These are phyloP conservation scores for Epichloe aotearoae DNA, from an alignment of 2,329 filamentous ascomycete species.

Conservation along the genomic window DNA sequence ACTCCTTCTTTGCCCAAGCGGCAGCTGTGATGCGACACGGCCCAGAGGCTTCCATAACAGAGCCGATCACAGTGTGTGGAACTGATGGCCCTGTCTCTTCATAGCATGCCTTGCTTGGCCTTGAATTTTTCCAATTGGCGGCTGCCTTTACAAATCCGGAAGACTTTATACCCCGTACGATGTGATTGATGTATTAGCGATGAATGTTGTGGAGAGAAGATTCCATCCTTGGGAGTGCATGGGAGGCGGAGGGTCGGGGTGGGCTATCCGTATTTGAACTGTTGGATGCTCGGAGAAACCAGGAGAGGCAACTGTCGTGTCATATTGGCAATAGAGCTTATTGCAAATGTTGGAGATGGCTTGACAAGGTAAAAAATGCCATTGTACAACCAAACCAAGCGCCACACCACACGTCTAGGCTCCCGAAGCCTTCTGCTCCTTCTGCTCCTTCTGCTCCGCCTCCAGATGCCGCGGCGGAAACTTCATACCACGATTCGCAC, in stretches of 20 bases:
- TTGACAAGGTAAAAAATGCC: too few species aligned
- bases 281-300: too few species aligned
- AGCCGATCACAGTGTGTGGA: conserved; percentile 6
- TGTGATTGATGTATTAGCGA: conserved; percentile 1
- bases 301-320: not conserved
- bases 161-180: not conserved
- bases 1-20: conserved; percentile 28
- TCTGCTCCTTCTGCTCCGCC: not conserved
- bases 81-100: conserved; percentile 1
- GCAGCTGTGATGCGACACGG: conserved; percentile 14
- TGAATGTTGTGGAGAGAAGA: not conserved
- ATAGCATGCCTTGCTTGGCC: not conserved
- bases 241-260: too few species aligned
- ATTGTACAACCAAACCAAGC: not conserved
- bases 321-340: not conserved
- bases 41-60: conserved; percentile 6
- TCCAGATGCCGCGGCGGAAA: conserved; percentile 16
- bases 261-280: too few species aligned
- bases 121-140: not conserved
- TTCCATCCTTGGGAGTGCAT: too few species aligned
- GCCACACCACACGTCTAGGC: not conserved
- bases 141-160: not conserved
- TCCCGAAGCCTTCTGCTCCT: conserved; percentile 2
- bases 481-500: conserved; percentile 20
- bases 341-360: too few species aligned